These are phyloP conservation scores for Trichomonas vaginalis DNA, from an alignment of 208 protist species.

Conservation along the genomic window DNA sequence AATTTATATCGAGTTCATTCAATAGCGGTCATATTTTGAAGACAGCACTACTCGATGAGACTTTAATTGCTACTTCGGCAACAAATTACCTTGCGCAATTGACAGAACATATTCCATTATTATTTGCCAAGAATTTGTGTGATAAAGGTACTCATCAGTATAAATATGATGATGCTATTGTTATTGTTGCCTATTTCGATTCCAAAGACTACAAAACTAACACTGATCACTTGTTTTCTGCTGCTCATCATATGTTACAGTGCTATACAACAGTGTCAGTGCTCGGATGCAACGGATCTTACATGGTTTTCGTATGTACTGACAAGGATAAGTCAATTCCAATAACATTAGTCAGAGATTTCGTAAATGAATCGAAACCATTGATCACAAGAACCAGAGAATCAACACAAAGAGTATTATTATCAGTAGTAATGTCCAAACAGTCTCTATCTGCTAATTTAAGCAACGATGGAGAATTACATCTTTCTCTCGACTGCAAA, in stretches of 20 bases:
- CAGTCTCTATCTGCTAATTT: background rate
- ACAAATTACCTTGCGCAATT: background rate
- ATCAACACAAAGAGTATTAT: background rate
- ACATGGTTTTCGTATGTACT: background rate
- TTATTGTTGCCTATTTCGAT: background rate
- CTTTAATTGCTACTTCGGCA: background rate
- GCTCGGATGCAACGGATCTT: background rate
- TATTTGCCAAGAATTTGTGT: background rate
- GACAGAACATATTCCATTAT: background rate
- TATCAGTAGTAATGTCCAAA: background rate
- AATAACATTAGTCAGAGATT: background rate
- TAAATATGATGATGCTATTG: background rate
- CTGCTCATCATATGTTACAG: background rate
- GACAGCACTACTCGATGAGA: background rate
- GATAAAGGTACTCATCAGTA: background rate
- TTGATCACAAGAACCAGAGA: background rate
- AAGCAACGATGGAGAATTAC: background rate
- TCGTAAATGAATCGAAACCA: background rate
- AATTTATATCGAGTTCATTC: background rate
- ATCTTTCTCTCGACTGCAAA: background rate
- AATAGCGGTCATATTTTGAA: background rate
- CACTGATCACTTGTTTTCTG: background rate
- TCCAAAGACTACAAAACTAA: too few species aligned
- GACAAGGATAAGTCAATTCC: background rate
- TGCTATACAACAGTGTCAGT: background rate